phyloP scores from a whole-genome alignment of 257 asterid species.

The Penstemon newberryi region DNA sequence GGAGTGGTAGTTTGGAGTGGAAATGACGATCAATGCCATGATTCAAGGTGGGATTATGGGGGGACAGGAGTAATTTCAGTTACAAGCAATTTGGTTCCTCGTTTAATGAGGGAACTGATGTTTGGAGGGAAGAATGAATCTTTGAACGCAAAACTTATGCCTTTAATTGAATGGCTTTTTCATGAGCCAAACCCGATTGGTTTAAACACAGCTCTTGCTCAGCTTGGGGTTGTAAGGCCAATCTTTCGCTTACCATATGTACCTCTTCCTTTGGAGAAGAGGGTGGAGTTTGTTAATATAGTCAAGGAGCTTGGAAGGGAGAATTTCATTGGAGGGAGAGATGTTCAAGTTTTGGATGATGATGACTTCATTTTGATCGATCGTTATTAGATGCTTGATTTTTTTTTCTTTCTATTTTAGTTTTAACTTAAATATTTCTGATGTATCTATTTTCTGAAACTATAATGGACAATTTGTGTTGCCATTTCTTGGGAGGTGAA shows the following conservation, averaged over 20 bases:
- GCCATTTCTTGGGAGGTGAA: constrained; percentile 20
- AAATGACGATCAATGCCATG: constrained; percentile 81
- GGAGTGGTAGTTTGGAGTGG: constrained; percentile 87
- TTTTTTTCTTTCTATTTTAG: not conserved
- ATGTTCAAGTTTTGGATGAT: constrained; percentile 64
- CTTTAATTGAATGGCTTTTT: constrained; percentile 71
- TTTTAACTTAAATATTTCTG: constrained; percentile 18
- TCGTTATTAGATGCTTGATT: constrained; percentile 54
- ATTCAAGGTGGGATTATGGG: constrained; percentile 75
- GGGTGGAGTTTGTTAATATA: constrained; percentile 74
- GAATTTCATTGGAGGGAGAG: constrained; percentile 69
- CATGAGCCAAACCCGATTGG: constrained; percentile 76
- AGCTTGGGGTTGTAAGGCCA: constrained; percentile 85
- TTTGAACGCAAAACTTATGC: constrained; percentile 56
- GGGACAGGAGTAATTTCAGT: constrained; percentile 81
- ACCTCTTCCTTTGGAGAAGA: constrained; percentile 67
- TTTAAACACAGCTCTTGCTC: constrained; percentile 81
- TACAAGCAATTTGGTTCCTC: constrained; percentile 80
- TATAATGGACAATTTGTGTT: constrained; percentile 22
- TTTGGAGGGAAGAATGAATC: constrained; percentile 58
- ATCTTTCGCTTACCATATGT: constrained; percentile 77
- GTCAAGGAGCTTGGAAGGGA: constrained; percentile 76
- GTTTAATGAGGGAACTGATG: constrained; percentile 71
- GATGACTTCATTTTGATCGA: constrained; percentile 70
- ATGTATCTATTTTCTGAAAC: constrained; percentile 13